Evolutionary conservation across 768 basidiomycete species (phyloP).

Genomic region (Boletales sp.): DNA sequence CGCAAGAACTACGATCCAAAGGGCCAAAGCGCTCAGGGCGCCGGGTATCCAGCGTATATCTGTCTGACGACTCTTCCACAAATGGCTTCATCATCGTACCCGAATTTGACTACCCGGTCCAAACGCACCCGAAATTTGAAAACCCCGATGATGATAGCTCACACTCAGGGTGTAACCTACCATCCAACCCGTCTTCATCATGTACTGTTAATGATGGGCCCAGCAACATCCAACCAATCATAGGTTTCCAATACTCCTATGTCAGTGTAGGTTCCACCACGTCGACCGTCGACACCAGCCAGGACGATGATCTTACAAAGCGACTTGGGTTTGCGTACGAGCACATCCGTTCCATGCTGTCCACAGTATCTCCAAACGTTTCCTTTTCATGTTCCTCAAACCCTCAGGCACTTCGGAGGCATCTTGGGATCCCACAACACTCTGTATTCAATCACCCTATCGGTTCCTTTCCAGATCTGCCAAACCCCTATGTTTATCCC

Average conservation of each 20-base stretch:
- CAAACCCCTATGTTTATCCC: conserved; percentile 21
- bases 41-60: conserved; percentile 20
- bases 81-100: conserved; percentile 19
- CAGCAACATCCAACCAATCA: not conserved
- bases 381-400: conserved; percentile 16
- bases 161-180: not conserved
- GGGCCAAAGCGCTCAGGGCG: conserved; percentile 3
- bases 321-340: conserved; percentile 23
- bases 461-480: conserved; percentile 16
- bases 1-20: conserved; percentile 3
- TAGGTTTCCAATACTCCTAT: not conserved
- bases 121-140: not conserved
- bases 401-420: conserved; percentile 24
- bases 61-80: conserved; percentile 13
- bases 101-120: conserved; percentile 20
- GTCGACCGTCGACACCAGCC: not conserved
- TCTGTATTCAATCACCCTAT: conserved; percentile 23
- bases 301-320: conserved; percentile 17
- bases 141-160: not conserved
- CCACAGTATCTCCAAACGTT: conserved; percentile 5
- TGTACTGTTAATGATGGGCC: not conserved
- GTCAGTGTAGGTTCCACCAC: too few species aligned
- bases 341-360: conserved; percentile 21
- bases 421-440: conserved; percentile 30
- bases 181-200: not conserved